phyloP scores from a whole-genome alignment of 2,329 filamentous ascomycete genomes.

The Anisogramma anomala region DNA sequence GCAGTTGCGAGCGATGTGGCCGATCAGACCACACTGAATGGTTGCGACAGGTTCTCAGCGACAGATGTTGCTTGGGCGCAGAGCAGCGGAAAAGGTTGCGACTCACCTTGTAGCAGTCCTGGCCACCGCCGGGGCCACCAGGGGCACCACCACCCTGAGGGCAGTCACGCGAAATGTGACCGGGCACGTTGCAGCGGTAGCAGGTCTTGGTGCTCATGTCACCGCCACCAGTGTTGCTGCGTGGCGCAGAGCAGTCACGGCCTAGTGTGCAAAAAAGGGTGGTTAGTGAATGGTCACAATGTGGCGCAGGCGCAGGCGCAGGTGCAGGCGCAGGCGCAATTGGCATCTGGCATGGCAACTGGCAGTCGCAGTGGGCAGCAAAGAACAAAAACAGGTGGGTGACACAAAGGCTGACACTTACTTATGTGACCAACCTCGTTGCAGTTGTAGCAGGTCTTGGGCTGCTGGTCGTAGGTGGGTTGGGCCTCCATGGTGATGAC shows the following conservation, averaged over 20 bases:
- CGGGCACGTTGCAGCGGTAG: constrained; percentile 69
- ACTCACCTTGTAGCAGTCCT: constrained; percentile 76
- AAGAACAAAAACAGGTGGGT: too few species aligned
- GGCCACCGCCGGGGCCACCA: constrained; percentile 35
- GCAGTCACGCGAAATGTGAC: constrained; percentile 89
- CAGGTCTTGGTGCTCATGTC: constrained; percentile 75
- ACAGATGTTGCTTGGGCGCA: constrained; percentile 63
- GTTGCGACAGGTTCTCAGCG: constrained; percentile 7
- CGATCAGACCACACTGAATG: constrained; percentile 71
- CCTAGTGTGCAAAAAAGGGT: constrained; percentile 31
- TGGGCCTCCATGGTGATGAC: constrained; percentile 3
- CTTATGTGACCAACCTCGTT: constrained; percentile 58
- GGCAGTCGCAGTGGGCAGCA: too few species aligned
- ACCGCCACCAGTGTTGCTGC: constrained; percentile 7
- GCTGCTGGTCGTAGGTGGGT: neutral
- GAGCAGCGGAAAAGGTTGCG: constrained; percentile 24
- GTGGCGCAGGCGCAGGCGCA: constrained; percentile 13
- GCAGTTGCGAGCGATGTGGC: constrained; percentile 93
- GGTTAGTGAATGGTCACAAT: constrained; percentile 5
- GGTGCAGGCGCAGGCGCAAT: too few species aligned
- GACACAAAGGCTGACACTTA: constrained; percentile 40
- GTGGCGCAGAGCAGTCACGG: constrained; percentile 70
- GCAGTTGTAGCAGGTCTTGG: constrained; percentile 60
- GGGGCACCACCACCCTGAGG: constrained; percentile 37
- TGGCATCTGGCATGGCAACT: too few species aligned